phyloP scores from a whole-genome alignment of 2,329 filamentous ascomycete species.

The Biscogniauxia sp. region DNA sequence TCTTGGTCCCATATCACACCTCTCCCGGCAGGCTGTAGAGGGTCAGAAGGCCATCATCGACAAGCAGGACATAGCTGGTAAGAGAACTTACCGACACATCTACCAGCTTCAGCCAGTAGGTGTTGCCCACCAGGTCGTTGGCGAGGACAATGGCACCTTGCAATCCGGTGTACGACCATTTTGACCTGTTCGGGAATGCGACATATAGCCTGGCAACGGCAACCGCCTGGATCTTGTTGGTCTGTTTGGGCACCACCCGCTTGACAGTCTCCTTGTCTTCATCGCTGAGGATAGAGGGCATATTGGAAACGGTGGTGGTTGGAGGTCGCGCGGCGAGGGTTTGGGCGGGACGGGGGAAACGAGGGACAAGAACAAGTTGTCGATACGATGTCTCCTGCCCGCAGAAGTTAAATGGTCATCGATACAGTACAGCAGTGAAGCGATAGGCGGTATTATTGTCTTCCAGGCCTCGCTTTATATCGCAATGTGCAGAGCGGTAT shows the following conservation, averaged over 20 bases:
- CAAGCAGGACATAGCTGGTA: constrained; percentile 1
- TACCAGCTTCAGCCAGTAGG: constrained; percentile 96
- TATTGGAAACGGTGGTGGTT: constrained; percentile 31
- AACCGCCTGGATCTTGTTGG: constrained; percentile 96
- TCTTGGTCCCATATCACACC: constrained; percentile 98
- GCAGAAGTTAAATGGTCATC: constrained; percentile 13
- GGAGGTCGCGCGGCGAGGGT: not conserved
- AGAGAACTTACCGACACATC: constrained; percentile 77
- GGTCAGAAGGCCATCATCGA: constrained; percentile 5
- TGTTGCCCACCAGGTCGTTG: constrained; percentile 92
- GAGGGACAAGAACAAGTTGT: constrained; percentile 6
- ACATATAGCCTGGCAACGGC: constrained; percentile 92
- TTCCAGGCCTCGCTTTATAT: not conserved
- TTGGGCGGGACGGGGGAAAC: constrained; percentile 2
- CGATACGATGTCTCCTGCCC: constrained; percentile 13
- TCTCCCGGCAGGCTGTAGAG: constrained; percentile 63
- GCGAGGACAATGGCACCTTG: constrained; percentile 89
- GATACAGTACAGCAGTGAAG: not conserved
- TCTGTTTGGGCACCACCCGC: constrained; percentile 85
- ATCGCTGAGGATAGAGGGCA: constrained; percentile 74
- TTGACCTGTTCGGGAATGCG: constrained; percentile 77
- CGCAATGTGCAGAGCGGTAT: constrained; percentile 1
- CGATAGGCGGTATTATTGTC: not conserved
- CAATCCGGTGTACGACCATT: constrained; percentile 92
- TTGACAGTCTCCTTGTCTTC: constrained; percentile 97